Base-by-base conservation (phyloP, 2,329 filamentous ascomycete species). In the Rutstroemia sp. region DNA sequence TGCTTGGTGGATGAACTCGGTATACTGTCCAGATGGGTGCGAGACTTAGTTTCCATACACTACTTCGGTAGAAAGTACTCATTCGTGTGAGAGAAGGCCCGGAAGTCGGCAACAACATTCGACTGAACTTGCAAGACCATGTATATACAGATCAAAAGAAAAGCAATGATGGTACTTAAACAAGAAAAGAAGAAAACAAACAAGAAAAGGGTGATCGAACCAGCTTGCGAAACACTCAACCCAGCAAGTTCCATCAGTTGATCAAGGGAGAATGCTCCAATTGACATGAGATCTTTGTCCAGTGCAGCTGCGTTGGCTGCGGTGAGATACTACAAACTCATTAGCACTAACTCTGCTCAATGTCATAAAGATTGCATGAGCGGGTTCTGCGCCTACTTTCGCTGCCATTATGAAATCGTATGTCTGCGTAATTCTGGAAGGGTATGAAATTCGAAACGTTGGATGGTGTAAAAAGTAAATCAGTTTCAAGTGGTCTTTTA, bases 161-260 rank as follows among this genome's bases (percentile, higher is more conserved):
- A 42, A 3, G 16, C 16, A 42, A 19, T n/a, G 14, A 19, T 42
- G 3, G 18, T n/a, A 18, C 6, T n/a, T 42, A 18, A 21, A 41
- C 16, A 2, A 50, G 6, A 9, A 27, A 23, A 46, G 9, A 9
- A 27, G 19, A 23, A 51, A 52, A 59, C 14, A 21, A 23, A 34
- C 23, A n/a, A 21, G 19, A 9, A 49, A 25, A 18, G 21, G 48
- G 23, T 44, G 25, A 38, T 69, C 76, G 58, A 69, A 92, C 90
- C 85, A 51, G 88, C 91, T 77, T 97, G 91, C 12, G 92, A 92
- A 25, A 97, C 91, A 1, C 91, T 92, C 0, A 99, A 79, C 0
- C 94, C 94, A 45, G 94, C 94, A 7, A 99, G 76, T 70, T 97
- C 94, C 94, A 99, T 97, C 49, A 99, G 77, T 73, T 99, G 94